Evolutionary conservation across 1,284 basidiomycete species (phyloP).

Genomic region (Tausonia pullulans): DNA sequence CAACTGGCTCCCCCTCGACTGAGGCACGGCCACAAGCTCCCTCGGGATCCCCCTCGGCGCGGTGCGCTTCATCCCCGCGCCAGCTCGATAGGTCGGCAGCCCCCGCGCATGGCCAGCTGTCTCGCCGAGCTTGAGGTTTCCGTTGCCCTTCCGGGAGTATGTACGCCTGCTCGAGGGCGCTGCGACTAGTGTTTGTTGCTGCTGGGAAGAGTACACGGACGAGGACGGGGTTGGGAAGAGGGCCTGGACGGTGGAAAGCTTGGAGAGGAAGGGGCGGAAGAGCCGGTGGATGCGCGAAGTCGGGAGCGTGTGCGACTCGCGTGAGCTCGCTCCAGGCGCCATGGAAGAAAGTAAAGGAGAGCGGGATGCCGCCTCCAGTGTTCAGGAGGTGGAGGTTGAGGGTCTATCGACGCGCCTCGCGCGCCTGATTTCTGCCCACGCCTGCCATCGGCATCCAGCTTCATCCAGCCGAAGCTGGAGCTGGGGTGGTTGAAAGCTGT

Average conservation of each 20-base stretch:
- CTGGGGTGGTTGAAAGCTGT: no score
- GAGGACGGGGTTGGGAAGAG: neutral
- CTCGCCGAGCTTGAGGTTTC: neutral
- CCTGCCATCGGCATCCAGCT: no score
- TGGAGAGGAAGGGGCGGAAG: slow-evolving; percentile 7
- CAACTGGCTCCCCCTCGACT: neutral
- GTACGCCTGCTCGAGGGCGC: neutral
- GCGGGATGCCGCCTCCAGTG: no score
- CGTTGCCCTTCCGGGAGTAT: neutral
- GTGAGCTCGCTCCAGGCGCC: neutral
- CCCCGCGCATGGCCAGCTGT: no score
- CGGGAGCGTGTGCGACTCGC: neutral
- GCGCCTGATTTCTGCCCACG: no score
- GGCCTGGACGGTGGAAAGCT: neutral
- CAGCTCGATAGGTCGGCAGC: neutral
- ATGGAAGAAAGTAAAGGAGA: no score
- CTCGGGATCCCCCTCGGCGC: slow-evolving; percentile 2
- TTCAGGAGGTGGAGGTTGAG: no score
- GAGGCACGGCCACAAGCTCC: neutral
- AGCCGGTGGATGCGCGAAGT: slow-evolving; percentile 5
- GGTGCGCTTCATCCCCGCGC: neutral
- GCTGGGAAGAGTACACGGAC: neutral
- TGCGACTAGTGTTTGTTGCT: neutral
- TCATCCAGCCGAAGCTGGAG: no score
- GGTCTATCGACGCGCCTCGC: no score